These are phyloP conservation scores for Polyporus arcularius DNA, from an alignment of 768 basidiomycete species.

Conservation along the genomic window DNA sequence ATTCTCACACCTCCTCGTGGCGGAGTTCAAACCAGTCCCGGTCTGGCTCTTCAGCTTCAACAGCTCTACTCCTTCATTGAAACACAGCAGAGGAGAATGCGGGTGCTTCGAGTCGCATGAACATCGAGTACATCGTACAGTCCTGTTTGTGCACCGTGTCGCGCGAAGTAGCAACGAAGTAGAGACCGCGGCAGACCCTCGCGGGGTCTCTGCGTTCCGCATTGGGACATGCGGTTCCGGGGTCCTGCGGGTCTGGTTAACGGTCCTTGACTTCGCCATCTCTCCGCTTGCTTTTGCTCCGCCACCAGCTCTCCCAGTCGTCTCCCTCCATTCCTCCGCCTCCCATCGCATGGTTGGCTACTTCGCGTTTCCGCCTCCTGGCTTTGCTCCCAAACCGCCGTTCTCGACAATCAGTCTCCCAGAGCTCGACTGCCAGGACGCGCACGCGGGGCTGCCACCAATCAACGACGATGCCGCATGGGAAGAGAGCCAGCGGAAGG, in stretches of 20 bases:
- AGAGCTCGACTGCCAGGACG: not conserved
- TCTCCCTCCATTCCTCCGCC: not conserved
- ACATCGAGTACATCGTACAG: no score
- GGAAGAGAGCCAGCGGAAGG: not conserved
- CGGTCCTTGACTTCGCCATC: not conserved
- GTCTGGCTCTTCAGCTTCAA: no score
- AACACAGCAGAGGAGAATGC: no score
- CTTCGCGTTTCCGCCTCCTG: constrained; percentile 13
- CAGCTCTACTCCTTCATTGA: not conserved
- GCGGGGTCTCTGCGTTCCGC: not conserved
- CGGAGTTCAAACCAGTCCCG: constrained; percentile 1
- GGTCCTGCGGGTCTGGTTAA: constrained; percentile 10
- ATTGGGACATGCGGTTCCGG: not conserved
- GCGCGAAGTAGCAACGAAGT: not conserved
- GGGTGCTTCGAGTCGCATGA: no score
- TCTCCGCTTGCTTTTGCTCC: not conserved
- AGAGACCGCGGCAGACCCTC: no score
- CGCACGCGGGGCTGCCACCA: not conserved
- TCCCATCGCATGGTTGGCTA: constrained; percentile 5
- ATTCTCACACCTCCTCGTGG: constrained; percentile 7
- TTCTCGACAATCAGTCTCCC: not conserved
- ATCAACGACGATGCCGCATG: not conserved
- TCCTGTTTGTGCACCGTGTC: not conserved
- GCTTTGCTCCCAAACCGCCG: not conserved
- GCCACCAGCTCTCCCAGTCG: not conserved